phyloP scores from a whole-genome alignment of 2,329 filamentous ascomycete species.

The Apiospora marii region DNA sequence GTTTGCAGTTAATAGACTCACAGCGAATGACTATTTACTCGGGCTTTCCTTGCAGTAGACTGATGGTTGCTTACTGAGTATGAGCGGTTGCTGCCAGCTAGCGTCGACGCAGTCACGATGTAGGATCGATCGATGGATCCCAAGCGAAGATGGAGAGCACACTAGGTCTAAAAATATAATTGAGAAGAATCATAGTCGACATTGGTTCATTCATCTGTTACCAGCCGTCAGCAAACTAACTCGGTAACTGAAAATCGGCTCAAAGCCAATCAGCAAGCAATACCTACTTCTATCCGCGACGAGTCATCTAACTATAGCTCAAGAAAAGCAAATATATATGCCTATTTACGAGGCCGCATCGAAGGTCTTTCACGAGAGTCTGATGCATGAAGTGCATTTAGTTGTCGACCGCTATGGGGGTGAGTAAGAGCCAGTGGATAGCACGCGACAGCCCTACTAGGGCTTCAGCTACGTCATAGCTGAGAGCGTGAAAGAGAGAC shows the following conservation, averaged over 20 bases:
- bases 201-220: not conserved
- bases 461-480: not conserved
- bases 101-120: not conserved
- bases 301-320: no score
- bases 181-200: not conserved
- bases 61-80: conserved; percentile 3
- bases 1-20: no score
- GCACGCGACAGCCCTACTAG: not conserved
- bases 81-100: not conserved
- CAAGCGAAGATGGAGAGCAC: not conserved
- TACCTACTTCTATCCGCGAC: not conserved
- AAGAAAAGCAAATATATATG: not conserved
- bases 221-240: not conserved
- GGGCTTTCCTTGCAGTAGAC: not conserved
- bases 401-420: not conserved
- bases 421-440: not conserved
- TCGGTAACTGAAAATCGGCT: not conserved
- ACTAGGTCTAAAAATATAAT: not conserved
- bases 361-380: not conserved
- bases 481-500: not conserved
- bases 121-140: not conserved
- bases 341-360: not conserved
- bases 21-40: not conserved
- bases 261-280: not conserved
- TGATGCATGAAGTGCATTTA: not conserved